phyloP scores from a whole-genome alignment of 306 rosid species.

The Trifolium subterraneum region DNA sequence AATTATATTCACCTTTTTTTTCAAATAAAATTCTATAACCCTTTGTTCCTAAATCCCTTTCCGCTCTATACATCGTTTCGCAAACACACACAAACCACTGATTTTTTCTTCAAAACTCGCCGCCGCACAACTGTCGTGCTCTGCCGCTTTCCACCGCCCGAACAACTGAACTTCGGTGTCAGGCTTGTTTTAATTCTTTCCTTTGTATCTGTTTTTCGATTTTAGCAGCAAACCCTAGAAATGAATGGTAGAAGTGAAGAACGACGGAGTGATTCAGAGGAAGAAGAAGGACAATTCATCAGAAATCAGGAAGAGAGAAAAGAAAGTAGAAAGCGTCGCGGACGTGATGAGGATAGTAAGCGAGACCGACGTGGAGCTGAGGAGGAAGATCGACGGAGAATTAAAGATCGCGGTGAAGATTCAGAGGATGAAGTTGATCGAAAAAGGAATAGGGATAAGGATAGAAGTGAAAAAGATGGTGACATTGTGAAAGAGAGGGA shows the following conservation, averaged over 20 bases:
- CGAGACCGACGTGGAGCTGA: neutral
- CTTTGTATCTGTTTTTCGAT: neutral
- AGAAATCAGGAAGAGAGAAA: neutral
- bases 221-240: neutral
- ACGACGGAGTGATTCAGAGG: neutral
- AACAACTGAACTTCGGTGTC: too few species aligned
- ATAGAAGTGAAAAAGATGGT: too few species aligned
- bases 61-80: too few species aligned
- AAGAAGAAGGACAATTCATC: constrained; percentile 7
- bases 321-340: neutral
- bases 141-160: too few species aligned
- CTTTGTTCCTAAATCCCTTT: too few species aligned
- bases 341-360: neutral
- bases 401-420: neutral
- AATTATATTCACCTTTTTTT: too few species aligned
- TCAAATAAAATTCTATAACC: too few species aligned
- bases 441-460: neutral
- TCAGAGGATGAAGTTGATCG: neutral
- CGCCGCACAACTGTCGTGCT: too few species aligned
- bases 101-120: too few species aligned
- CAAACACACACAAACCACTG: too few species aligned
- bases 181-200: too few species aligned
- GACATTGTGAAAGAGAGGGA: neutral
- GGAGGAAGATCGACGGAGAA: neutral
- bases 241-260: neutral